phyloP scores from a whole-genome alignment of 352 stramenopile genomes.

The Pythium insidiosum region DNA sequence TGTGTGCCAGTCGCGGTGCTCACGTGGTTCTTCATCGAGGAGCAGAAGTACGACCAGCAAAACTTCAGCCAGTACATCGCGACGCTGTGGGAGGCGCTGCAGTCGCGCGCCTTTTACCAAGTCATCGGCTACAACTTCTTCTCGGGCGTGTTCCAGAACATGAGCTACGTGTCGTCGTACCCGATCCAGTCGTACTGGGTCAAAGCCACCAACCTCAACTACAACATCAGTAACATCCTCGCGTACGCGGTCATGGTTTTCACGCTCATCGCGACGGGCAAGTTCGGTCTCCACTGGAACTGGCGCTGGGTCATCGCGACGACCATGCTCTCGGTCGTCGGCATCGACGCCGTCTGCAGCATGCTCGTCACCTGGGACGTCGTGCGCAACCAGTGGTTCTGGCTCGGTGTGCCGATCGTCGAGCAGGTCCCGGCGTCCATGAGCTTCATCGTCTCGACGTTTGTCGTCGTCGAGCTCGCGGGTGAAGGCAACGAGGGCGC shows the following conservation, averaged over 20 bases:
- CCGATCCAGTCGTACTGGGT: conserved; percentile 18
- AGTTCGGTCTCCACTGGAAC: conserved; percentile 24
- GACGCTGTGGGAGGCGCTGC: conserved; percentile 21
- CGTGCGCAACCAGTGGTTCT: conserved; percentile 18
- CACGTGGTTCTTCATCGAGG: conserved; percentile 25
- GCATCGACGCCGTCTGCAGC: conserved; percentile 14
- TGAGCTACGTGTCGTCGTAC: conserved; percentile 13
- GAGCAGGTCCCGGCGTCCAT: conserved; percentile 18
- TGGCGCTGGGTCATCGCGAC: conserved; percentile 15
- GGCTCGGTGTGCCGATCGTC: conserved; percentile 20
- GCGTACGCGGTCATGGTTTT: conserved; percentile 11
- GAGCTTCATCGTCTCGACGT: conserved; percentile 26
- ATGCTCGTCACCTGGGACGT: conserved; percentile 21
- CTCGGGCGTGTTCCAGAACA: conserved; percentile 16
- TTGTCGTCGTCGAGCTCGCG: conserved; percentile 23
- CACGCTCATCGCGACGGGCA: conserved; percentile 16
- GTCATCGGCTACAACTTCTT: conserved; percentile 19
- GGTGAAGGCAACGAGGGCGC: conserved; percentile 26
- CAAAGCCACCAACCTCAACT: conserved; percentile 16
- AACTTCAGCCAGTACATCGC: conserved; percentile 21
- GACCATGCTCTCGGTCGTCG: conserved; percentile 14
- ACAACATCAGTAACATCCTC: conserved; percentile 15
- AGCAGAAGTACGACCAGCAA: conserved; percentile 15
- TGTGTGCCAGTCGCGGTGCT: conserved; percentile 16
- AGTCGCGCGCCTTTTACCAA: conserved; percentile 21